Conservation (phyloP, 805 yeast species). For the baker's yeast (Saccharomyces cerevisiae) region DNA sequence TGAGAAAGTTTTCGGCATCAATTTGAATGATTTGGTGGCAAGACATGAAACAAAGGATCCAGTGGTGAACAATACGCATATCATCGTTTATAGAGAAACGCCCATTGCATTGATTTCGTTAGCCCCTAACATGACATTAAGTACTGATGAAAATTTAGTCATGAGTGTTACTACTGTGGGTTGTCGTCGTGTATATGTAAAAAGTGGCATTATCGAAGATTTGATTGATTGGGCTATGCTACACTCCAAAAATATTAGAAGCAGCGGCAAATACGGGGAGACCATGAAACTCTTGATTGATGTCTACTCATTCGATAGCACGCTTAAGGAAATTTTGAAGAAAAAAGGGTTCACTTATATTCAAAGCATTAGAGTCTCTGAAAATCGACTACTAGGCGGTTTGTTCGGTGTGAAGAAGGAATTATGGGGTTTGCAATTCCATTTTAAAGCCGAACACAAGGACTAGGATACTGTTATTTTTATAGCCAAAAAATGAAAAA, state of each 20-base stretch:
- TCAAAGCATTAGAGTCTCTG: slow-evolving; percentile 21
- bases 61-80: slow-evolving; percentile 42
- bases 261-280: slow-evolving; percentile 25
- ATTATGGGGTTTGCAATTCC: slow-evolving; percentile 34
- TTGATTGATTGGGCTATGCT: slow-evolving; percentile 52
- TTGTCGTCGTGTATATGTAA: slow-evolving; percentile 58
- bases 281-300: slow-evolving; percentile 39
- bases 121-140: slow-evolving; percentile 36
- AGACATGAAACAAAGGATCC: slow-evolving; percentile 23
- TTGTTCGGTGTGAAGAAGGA: slow-evolving; percentile 27
- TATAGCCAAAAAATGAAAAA: not conserved
- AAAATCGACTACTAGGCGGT: slow-evolving; percentile 25
- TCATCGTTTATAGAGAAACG: slow-evolving; percentile 55
- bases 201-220: slow-evolving; percentile 56
- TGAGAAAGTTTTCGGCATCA: slow-evolving; percentile 40
- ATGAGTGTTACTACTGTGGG: slow-evolving; percentile 52
- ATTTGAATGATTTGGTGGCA: slow-evolving; percentile 21
- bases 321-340: slow-evolving; percentile 32
- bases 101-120: slow-evolving; percentile 58
- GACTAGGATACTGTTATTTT: slow-evolving; percentile 1
- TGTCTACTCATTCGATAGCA: slow-evolving; percentile 44
- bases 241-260: slow-evolving; percentile 36
- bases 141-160: slow-evolving; percentile 36
- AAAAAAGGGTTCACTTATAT: slow-evolving; percentile 38
- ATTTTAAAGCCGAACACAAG: slow-evolving; percentile 15